phyloP scores from a whole-genome alignment of 805 yeast species.

The Teunomyces funiuensis region DNA sequence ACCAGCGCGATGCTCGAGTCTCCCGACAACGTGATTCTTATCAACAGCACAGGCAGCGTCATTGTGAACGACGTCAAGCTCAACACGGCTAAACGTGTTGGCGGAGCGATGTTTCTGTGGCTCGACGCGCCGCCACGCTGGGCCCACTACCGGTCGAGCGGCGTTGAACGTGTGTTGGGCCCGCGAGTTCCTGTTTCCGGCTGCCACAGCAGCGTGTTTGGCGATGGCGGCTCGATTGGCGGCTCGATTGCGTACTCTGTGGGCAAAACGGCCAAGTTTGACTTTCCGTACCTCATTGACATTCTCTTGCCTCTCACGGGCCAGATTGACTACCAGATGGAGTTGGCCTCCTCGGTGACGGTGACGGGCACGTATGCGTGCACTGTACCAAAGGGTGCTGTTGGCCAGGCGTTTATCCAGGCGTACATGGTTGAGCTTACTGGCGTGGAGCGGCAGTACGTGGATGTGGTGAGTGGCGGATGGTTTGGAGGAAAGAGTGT shows the following conservation, averaged over 20 bases:
- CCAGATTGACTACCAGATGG: slow-evolving; percentile 4
- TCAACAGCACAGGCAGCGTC: slow-evolving; percentile 12
- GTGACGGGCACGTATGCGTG: slow-evolving; percentile 17
- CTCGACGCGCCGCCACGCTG: slow-evolving; percentile 10
- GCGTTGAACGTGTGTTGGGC: slow-evolving; percentile 7
- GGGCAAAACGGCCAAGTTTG: slow-evolving; percentile 15
- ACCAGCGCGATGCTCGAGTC: neutral
- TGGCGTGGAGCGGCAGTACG: slow-evolving; percentile 12
- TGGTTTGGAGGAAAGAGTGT: neutral
- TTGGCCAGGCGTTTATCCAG: slow-evolving; percentile 22
- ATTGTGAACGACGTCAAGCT: slow-evolving; percentile 17
- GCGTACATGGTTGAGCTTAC: slow-evolving; percentile 15
- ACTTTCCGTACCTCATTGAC: slow-evolving; percentile 7
- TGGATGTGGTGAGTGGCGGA: slow-evolving; percentile 8
- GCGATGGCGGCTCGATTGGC: slow-evolving; percentile 20
- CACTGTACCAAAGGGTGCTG: slow-evolving; percentile 15
- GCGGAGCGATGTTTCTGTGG: slow-evolving; percentile 9
- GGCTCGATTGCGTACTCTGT: slow-evolving; percentile 15
- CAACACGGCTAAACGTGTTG: slow-evolving; percentile 15
- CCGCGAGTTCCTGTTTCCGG: slow-evolving; percentile 17
- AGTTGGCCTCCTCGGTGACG: slow-evolving; percentile 9
- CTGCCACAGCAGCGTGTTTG: slow-evolving; percentile 17
- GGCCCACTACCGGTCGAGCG: slow-evolving; percentile 14
- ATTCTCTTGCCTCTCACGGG: neutral
- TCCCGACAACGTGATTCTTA: slow-evolving; percentile 11